These are phyloP conservation scores for Cyclaneusma minus DNA, from an alignment of 2,329 filamentous ascomycete genomes.

Conservation along the genomic window DNA sequence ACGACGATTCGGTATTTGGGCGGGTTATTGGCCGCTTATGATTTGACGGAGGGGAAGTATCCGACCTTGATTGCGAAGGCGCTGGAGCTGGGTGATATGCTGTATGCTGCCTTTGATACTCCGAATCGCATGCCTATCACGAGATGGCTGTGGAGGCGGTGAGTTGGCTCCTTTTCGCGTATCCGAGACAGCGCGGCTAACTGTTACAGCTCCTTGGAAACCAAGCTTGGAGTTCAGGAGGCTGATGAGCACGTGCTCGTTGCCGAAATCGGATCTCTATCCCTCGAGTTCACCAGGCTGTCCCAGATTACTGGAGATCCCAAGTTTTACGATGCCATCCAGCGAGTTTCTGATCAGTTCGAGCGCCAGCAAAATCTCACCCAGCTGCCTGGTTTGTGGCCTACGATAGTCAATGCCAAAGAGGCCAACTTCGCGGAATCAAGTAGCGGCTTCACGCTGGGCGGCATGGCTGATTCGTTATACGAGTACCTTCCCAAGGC, in stretches of 20 bases:
- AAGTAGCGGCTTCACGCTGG: constrained; percentile 35
- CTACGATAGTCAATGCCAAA: constrained; percentile 27
- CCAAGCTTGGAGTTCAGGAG: constrained; percentile 4
- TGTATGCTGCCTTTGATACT: constrained; percentile 31
- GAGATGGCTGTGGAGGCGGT: too few relatives aligned
- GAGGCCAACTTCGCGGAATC: constrained; percentile 24
- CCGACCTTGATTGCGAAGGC: constrained; percentile 17
- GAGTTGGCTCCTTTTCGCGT: too few relatives aligned
- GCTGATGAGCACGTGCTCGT: constrained; percentile 20
- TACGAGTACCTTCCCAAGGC: constrained; percentile 46
- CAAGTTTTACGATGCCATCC: constrained; percentile 46
- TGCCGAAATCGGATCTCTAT: constrained; percentile 43
- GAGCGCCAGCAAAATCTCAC: constrained; percentile 33
- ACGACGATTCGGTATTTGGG: constrained; percentile 24
- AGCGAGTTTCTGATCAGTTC: constrained; percentile 36
- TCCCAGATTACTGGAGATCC: constrained; percentile 45
- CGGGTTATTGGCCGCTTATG: constrained; percentile 21
- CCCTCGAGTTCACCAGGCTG: constrained; percentile 47
- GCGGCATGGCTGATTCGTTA: constrained; percentile 35
- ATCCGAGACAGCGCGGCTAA: too few relatives aligned
- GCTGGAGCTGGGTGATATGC: constrained; percentile 16
- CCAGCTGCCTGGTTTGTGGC: constrained; percentile 42
- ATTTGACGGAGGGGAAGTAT: constrained; percentile 16
- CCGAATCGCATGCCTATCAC: constrained; percentile 38
- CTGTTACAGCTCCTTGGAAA: constrained; percentile 1